Percentiles rank a stretch among this genome's conserved stretches.
These are phyloP conservation scores for Phylloporus rhodoxanthus DNA, from an alignment of 768 basidiomycete species.

Conservation along the genomic window DNA sequence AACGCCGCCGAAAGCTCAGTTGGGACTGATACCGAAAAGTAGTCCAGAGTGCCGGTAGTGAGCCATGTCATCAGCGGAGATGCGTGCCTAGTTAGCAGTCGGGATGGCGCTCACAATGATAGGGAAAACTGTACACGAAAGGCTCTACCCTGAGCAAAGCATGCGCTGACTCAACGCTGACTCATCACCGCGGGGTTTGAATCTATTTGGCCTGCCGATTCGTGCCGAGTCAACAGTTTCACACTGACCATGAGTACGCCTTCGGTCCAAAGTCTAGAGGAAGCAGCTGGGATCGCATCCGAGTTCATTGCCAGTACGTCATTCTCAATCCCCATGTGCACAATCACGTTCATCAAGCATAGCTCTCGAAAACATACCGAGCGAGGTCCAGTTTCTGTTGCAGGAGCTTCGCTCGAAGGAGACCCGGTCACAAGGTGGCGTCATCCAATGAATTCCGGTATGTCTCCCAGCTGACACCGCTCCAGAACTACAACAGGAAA, in stretches of 20 bases:
- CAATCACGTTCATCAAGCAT: neutral
- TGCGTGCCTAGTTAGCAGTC: neutral
- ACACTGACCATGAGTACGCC: constrained; percentile 26
- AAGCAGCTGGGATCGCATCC: constrained; percentile 44
- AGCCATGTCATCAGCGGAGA: too few species aligned
- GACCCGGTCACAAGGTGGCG: constrained; percentile 35
- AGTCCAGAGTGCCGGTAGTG: too few species aligned
- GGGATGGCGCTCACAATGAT: too few species aligned
- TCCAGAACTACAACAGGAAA: constrained; percentile 40
- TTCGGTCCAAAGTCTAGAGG: constrained; percentile 38
- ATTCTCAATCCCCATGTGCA: neutral
- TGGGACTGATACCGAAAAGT: neutral
- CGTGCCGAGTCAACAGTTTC: constrained; percentile 5
- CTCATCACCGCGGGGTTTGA: constrained; percentile 22
- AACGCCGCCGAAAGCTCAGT: neutral
- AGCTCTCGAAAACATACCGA: constrained; percentile 49
- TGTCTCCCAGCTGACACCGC: neutral
- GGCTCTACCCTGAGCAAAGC: too few species aligned
- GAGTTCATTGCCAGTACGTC: constrained; percentile 45
- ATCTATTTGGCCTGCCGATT: constrained; percentile 12
- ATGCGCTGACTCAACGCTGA: too few species aligned
- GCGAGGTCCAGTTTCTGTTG: constrained; percentile 43
- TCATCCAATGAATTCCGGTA: neutral
- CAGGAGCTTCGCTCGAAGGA: constrained; percentile 45
- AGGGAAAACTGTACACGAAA: neutral